Percentiles rank a stretch among this genome's conserved stretches.
Evolutionary conservation across 1,139 yeast genomes (phyloP).

Genomic region (Suhomyces anneliseae): DNA sequence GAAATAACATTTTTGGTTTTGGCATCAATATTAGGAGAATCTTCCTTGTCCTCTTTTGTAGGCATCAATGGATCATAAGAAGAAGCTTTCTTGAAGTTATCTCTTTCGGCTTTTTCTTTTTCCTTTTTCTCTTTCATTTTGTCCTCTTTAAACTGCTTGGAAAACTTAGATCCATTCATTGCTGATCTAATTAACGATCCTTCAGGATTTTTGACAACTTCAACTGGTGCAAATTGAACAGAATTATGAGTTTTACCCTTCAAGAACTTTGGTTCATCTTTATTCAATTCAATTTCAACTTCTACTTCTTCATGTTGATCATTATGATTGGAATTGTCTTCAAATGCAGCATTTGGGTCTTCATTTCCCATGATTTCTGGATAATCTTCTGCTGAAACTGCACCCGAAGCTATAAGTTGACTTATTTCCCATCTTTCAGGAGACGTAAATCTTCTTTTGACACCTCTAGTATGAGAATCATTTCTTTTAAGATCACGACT

Average conservation of each 20-base stretch:
- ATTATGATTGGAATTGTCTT: slow-evolving; percentile 22
- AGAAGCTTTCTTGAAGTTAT: slow-evolving; percentile 22
- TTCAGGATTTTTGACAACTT: slow-evolving; percentile 67
- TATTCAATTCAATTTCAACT: slow-evolving; percentile 71
- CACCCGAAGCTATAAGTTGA: slow-evolving; percentile 82
- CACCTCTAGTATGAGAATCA: slow-evolving; percentile 11
- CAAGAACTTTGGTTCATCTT: slow-evolving; percentile 70
- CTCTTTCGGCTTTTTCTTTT: slow-evolving; percentile 32
- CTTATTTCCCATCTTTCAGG: slow-evolving; percentile 92
- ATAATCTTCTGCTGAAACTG: slow-evolving; percentile 63
- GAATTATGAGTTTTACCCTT: slow-evolving; percentile 52
- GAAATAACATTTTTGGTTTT: slow-evolving; percentile 25
- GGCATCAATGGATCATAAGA: slow-evolving; percentile 44
- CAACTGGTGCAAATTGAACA: slow-evolving; percentile 50
- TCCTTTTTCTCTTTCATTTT: slow-evolving; percentile 53
- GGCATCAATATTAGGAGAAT: slow-evolving; percentile 3
- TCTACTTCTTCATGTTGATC: slow-evolving; percentile 51
- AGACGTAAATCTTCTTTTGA: slow-evolving; percentile 60
- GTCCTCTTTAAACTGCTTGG: slow-evolving; percentile 64
- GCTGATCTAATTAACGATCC: slow-evolving; percentile 82
- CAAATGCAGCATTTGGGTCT: slow-evolving; percentile 39
- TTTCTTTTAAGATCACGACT: slow-evolving; percentile 14
- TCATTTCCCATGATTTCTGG: slow-evolving; percentile 57
- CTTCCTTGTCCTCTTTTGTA: slow-evolving; percentile 9
- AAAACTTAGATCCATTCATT: slow-evolving; percentile 67